Evolutionary conservation across 2,329 filamentous ascomycete genomes (phyloP).

Genomic region (Penicillium sp.): DNA sequence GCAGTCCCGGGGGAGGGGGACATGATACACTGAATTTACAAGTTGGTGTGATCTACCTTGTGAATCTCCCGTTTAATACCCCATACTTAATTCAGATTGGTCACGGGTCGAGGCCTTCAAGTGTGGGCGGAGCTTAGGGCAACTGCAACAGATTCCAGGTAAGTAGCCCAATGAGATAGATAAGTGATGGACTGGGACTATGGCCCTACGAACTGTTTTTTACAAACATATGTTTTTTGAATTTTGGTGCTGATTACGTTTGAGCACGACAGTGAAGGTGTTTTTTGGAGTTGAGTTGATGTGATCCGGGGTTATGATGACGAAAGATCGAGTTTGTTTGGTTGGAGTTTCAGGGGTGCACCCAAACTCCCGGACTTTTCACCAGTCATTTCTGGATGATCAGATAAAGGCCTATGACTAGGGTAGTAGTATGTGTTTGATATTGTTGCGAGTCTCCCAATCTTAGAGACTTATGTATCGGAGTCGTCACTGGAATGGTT

Average conservation of each 20-base stretch:
- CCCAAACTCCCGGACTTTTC: not conserved
- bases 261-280: conserved; percentile 4
- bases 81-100: not conserved
- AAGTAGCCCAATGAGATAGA: not conserved
- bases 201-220: not conserved
- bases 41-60: not conserved
- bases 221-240: not conserved
- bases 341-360: conserved; percentile 1
- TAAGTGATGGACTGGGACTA: not conserved
- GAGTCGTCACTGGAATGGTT: too few species aligned
- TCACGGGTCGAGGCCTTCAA: not conserved
- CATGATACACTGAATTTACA: conserved; percentile 1
- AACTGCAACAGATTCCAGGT: not conserved
- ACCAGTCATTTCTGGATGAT: not conserved
- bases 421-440: not conserved
- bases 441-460: not conserved
- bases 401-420: not conserved
- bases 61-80: not conserved
- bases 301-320: conserved; percentile 23
- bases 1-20: not conserved
- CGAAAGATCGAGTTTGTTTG: conserved; percentile 14
- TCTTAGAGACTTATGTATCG: not conserved
- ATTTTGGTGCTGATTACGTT: not conserved
- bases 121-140: not conserved
- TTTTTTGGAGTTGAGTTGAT: conserved; percentile 16